A percentile compares a stretch with the other conserved stretches of the same genome.
phyloP scores from a whole-genome alignment of 139 green algal genomes.

The Chlorella sp. region DNA sequence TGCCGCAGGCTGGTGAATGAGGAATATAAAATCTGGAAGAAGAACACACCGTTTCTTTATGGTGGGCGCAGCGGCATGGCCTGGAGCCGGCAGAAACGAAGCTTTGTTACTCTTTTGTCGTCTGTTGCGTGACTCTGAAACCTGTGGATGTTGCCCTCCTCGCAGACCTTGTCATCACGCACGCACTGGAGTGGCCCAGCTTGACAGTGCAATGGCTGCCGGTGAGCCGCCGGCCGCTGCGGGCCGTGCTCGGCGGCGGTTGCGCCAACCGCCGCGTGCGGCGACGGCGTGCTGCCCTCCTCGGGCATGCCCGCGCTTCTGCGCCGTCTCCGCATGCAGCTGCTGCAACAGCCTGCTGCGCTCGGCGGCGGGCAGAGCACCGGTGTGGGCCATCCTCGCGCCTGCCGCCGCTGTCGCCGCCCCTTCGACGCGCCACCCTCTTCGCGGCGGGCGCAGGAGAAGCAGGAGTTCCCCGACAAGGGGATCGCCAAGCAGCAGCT shows the following conservation, averaged over 20 bases:
- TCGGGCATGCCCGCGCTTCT: too few relatives aligned
- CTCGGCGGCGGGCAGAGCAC: too few relatives aligned
- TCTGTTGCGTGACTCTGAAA: not conserved
- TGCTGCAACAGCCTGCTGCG: too few relatives aligned
- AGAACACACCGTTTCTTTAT: conserved; percentile 99
- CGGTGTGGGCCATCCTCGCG: too few relatives aligned
- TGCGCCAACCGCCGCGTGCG: too few relatives aligned
- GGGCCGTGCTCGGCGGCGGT: not conserved
- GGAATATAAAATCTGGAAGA: conserved; percentile 99
- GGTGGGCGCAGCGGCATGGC: conserved; percentile 46
- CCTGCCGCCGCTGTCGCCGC: not conserved
- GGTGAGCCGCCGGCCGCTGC: conserved; percentile 43
- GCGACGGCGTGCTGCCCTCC: too few relatives aligned
- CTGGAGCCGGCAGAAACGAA: not conserved
- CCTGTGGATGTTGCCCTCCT: not conserved
- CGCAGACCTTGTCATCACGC: conserved; percentile 98
- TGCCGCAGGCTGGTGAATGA: conserved; percentile 90
- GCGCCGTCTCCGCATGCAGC: too few relatives aligned
- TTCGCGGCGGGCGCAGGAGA: not conserved
- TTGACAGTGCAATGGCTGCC: conserved; percentile 99
- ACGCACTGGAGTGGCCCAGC: conserved; percentile 98
- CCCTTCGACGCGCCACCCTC: not conserved
- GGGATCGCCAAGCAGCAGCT: conserved; percentile 91
- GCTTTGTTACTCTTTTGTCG: too few relatives aligned
- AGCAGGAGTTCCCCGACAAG: conserved; percentile 32